A percentile compares a stretch with the other conserved stretches of the same genome.
phyloP scores from a whole-genome alignment of 208 protist genomes.

The Wallacemonas sp. region DNA sequence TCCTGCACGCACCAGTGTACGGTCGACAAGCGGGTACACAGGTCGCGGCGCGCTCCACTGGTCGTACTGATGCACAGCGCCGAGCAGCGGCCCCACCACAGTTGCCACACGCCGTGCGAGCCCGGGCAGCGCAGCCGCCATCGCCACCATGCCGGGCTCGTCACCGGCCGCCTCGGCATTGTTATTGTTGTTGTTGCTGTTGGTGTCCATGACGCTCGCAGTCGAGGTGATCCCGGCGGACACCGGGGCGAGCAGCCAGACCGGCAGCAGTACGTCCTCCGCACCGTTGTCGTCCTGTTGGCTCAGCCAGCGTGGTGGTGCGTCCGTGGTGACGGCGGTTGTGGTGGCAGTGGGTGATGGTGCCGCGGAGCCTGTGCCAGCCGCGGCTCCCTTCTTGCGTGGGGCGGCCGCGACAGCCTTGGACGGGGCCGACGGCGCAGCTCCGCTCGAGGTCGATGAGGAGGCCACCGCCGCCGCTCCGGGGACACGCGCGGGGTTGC shows the following conservation, averaged over 20 bases:
- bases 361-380: not conserved
- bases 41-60: slow-evolving; percentile 5
- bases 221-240: not conserved
- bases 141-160: not conserved
- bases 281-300: not conserved
- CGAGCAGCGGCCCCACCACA: not conserved
- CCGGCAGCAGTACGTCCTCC: not conserved
- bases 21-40: slow-evolving; percentile 5
- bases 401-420: not conserved
- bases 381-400: not conserved
- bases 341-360: not conserved
- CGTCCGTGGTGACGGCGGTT: not conserved
- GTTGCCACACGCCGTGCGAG: not conserved
- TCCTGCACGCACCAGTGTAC: too few species aligned
- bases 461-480: too few species aligned
- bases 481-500: too few species aligned
- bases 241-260: not conserved
- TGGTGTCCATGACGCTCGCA: too few species aligned
- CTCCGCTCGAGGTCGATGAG: too few species aligned
- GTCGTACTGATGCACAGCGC: not conserved
- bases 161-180: not conserved
- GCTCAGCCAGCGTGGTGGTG: not conserved
- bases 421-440: too few species aligned
- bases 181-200: too few species aligned
- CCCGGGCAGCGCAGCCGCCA: not conserved